Base-by-base conservation (phyloP, 306 rosid species). In the Vicia faba region DNA sequence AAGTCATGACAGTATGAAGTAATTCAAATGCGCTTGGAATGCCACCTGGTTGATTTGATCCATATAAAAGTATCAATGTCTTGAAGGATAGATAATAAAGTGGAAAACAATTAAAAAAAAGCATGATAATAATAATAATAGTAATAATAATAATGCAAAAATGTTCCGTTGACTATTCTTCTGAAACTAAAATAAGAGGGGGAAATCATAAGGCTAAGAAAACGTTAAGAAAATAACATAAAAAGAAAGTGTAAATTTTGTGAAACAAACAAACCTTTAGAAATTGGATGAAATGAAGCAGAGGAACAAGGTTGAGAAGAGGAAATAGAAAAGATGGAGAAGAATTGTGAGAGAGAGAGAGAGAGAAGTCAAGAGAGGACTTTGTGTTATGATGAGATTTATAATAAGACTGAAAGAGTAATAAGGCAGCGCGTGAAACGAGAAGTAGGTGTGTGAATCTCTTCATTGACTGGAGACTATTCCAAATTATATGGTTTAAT, bases 1-100 rank as follows among this genome's bases (percentile, higher is more conserved):
- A 92, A 72, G 80, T 66, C 97, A 92, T 92, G 50, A 66, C 79
- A 60, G 63, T 41, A 72, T 48, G 74, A 58, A 48, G 78, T 61
- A 28, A 8, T 64, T 57, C 36, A 43, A 48, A 76, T 56, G 71
- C 59, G 54, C 74, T 49, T 68, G 19, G 35, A 14, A 41, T 63
- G 61, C 79, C 84, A 86, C 83, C 84, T 78, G 78, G 61, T n/a
- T 43, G 71, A 78, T 73, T n/a, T 43, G 71, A 78, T 67, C 20
- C 80, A 75, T n/a, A 61, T 61, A 68, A 60, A 39, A 64, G 4
- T 68, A 65, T 73, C 56, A 75, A 53, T 31, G 4, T 54, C 61
- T 41, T 61, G 38, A 60, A 64, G 19, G 23, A 20, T 20, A 20
- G 73, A 69, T 29, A 61, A 66, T 38, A 53, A 61, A 19, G 14